Conservation (phyloP, 192 early-diverging fungal species). For the Backusella macrospora region DNA sequence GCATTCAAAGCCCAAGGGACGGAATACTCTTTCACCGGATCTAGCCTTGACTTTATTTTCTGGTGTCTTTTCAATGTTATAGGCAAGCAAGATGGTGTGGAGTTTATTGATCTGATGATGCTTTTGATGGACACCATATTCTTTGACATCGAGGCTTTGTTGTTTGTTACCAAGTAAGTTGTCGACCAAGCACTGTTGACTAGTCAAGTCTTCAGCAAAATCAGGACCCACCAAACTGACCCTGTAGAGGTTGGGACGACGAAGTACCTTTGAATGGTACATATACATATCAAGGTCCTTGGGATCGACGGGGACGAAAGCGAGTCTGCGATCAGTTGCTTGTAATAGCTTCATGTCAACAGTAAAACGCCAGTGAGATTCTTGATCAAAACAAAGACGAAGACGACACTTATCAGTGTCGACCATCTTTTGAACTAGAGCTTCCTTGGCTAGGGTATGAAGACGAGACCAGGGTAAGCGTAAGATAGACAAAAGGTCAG, state of each 20-base stretch:
- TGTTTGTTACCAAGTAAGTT: conserved; percentile 7
- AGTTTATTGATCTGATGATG: conserved; percentile 15
- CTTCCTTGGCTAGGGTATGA: conserved; percentile 8
- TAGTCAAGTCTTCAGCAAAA: neutral
- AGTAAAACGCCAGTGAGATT: conserved; percentile 32
- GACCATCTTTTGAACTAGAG: neutral
- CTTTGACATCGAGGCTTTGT: neutral
- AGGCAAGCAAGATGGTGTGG: neutral
- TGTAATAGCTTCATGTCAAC: conserved; percentile 24
- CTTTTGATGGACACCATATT: conserved; percentile 8
- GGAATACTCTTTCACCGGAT: conserved; percentile 27
- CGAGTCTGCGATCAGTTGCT: conserved; percentile 13
- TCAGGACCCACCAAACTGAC: neutral
- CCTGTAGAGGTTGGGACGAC: conserved; percentile 21
- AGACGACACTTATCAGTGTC: conserved; percentile 15
- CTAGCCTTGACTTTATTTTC: conserved; percentile 14
- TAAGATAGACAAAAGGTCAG: conserved; percentile 20
- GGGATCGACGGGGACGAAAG: conserved; percentile 25
- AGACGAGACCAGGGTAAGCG: conserved; percentile 11
- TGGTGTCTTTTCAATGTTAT: conserved; percentile 17
- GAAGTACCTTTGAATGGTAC: conserved; percentile 23
- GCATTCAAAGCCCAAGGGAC: conserved; percentile 27
- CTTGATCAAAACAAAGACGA: conserved; percentile 34
- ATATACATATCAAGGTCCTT: conserved; percentile 17
- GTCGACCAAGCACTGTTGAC: neutral